Evolutionary conservation across 768 basidiomycete species (phyloP), one percentile per base, ranked within the genome.

Genomic region (Exidia glandulosa): DNA sequence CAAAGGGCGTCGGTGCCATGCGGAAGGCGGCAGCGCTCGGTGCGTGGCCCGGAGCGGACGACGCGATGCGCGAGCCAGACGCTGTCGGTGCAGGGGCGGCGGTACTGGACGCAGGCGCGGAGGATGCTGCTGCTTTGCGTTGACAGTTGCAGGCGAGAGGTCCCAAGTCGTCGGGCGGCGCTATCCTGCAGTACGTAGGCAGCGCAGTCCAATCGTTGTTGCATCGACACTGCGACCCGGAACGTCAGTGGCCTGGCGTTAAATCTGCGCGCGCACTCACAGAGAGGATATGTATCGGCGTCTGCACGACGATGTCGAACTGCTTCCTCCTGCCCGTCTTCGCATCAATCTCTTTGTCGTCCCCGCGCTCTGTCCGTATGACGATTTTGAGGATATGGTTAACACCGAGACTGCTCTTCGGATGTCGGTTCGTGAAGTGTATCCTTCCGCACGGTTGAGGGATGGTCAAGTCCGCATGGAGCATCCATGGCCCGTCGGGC

Each of bases 241-340:
- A n/a, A n/a, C n/a, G n/a, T n/a, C n/a, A n/a, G n/a, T n/a, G n/a
- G n/a, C n/a, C n/a, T n/a, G n/a, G n/a, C n/a, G n/a, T n/a, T n/a
- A n/a, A n/a, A n/a, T n/a, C 45, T 52, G 27, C 32, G 50, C 7
- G 37, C 32, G 50, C n/a, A 75, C 87, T 75, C 62, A 91, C 90
- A 19, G 94, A 94, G 57, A 96, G 81, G 56, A 97, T 84, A 59
- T 90, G 86, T 36, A 96, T 79, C 0, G 93, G 92, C 0, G 84
- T 85, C 69, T 92, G 87, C 61, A 94, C 81, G 31, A 88, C 82
- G 64, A 94, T 90, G 69, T 94, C 94, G 70, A 87, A 92, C 66
- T 90, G 70, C 73, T 90, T 95, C 63, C 83, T 79, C 71, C 81
- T 87, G 34, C 88, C 87, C 34, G 78, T 76, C 69, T 85, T 86